A percentile compares a stretch with the other conserved stretches of the same genome.
Conservation (phyloP, 768 basidiomycete genomes). For the Artomyces pyxidatus region DNA sequence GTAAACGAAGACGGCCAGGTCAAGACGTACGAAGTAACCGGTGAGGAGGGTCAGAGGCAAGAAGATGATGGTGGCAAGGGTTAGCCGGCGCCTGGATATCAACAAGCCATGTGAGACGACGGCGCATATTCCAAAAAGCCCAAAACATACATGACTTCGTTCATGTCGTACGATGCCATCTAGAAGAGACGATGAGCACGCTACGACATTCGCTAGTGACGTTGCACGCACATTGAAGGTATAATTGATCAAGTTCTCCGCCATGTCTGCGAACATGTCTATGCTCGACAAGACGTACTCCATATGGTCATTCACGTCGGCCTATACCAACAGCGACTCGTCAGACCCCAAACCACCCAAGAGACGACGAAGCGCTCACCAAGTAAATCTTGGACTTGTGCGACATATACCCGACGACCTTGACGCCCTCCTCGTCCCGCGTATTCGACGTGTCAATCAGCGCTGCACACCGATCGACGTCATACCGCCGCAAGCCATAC, state of each 20-base stretch:
- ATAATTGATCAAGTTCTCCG: constrained; percentile 66
- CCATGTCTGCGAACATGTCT: constrained; percentile 66
- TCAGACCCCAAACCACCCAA: background rate
- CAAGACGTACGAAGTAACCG: constrained; percentile 54
- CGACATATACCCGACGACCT: constrained; percentile 55
- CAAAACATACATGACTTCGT: constrained; percentile 54
- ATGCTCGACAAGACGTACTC: constrained; percentile 61
- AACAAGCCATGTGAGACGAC: constrained; percentile 5
- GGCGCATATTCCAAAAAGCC: background rate
- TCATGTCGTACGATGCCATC: constrained; percentile 72
- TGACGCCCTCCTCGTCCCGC: constrained; percentile 20
- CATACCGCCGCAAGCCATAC: constrained; percentile 61
- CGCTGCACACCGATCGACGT: constrained; percentile 58
- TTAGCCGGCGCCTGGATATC: constrained; percentile 48
- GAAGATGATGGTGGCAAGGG: constrained; percentile 63
- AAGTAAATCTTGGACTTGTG: constrained; percentile 64
- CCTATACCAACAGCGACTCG: too few relatives aligned
- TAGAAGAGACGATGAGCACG: constrained; percentile 19
- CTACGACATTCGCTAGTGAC: background rate
- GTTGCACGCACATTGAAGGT: constrained; percentile 56
- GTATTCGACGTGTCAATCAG: constrained; percentile 35
- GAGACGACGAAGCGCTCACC: constrained; percentile 24
- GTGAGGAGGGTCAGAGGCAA: constrained; percentile 63
- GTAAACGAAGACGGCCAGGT: background rate
- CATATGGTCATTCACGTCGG: constrained; percentile 71